Evolutionary conservation across 345 rosid genomes (phyloP), one percentile per base, ranked within the genome.

Genomic region (Citrus medica): DNA sequence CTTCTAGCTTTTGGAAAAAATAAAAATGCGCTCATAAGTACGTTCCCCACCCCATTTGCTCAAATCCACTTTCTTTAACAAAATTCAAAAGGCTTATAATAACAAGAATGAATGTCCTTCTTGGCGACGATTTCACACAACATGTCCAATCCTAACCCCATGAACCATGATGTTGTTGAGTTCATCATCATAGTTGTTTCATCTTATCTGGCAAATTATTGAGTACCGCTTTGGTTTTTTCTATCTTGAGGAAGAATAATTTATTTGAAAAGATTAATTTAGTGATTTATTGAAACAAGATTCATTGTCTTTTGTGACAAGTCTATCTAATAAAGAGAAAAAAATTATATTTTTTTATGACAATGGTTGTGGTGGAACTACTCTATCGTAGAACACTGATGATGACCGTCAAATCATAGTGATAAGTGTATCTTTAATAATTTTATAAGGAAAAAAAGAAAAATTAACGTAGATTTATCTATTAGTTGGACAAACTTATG

Each of bases 31-130:
- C 35, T 46, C 56, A 56, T 73, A 42, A 33, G 22, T 6, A 12
- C 53, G 37, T 2, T 24, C 28, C 12, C 19, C n/a, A 19, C 33
- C 68, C 12, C n/a, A 37, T 30, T 17, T 68, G 69, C 62, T 64
- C 6, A 38, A 53, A 16, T 64, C 82, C 76, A 66, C 56, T 37
- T 63, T 60, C 71, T 64, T 35, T 4, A 35, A 55, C 65, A 61
- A 76, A 67, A 42, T 76, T 81, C 82, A 69, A 84, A 74, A 27
- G 46, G 74, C 62, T 71, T 30, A 67, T 78, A 25, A 84, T 76
- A 14, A 46, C 30, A 28, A 56, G 46, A 33, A 22, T 35, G 25
- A 65, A 64, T 69, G 66, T 71, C 53, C 69, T 42, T 61, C 66
- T 28, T n/a, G 58, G 9, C 4, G 65, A 38, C 32, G 1, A 69